Base-by-base conservation (phyloP, 345 rosid genomes). In the Citrus glauca region DNA sequence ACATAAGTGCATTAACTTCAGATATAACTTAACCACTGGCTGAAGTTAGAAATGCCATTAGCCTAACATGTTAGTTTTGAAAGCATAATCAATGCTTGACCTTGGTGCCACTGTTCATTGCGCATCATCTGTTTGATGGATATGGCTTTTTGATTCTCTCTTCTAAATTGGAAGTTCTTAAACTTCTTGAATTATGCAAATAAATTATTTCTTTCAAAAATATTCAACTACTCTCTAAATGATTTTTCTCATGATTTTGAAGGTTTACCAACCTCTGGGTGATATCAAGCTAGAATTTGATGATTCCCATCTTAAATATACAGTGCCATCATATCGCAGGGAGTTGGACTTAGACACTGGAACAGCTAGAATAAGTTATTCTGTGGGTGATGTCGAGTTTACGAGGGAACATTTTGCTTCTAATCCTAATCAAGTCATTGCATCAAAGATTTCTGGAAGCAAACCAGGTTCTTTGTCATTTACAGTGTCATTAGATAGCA, bases 341-440 rank as follows among this genome's bases (percentile, higher is more conserved):
- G 97, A 92, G 80, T 91, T 96, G 22, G 97, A 96, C 83, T 88
- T 96, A 84, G 92, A 92, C 74, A 90, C 91, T 53, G 95, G 97
- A 65, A 88, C 94, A 6, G 90, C 85, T 32, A 84, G 71, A 85
- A 85, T 92, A 63, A 89, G 86, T 61, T 96, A 92, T 82, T 82
- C 88, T 6, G 97, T 88, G 56, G 94, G 87, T 25, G 85, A 75
- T 78, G 88, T 88, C 24, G 90, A 87, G 30, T 92, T 77, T 75
- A 89, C 85, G 2, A 85, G 99, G 80, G 95, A 94, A 24, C 88
- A 88, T 82, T 96, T 94, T 59, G 90, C 91, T 75, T 94, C 98
- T 16, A 70, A 84, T 85, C 91, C 97, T 0, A 82, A 88, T 79
- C 95, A 94, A 84, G 92, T 87, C 0, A 87, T 94, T 25, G 91